These are phyloP conservation scores for Aquilaria yunnanensis DNA, from an alignment of 345 rosid species.

Conservation along the genomic window DNA sequence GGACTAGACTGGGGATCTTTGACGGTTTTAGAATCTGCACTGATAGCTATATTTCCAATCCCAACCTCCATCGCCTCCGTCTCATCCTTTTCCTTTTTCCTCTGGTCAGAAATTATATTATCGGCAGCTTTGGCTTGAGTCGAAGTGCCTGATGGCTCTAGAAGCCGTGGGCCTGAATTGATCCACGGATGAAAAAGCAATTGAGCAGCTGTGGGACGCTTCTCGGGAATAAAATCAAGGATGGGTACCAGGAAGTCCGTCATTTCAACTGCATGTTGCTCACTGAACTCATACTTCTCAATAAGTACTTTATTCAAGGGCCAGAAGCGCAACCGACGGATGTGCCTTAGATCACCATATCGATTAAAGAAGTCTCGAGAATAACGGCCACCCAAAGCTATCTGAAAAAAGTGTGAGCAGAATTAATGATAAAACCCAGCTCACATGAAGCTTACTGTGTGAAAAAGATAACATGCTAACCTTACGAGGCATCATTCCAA, in stretches of 20 bases:
- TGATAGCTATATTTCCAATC: constrained; percentile 51
- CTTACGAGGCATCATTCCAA: constrained; percentile 86
- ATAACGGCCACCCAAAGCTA: constrained; percentile 68
- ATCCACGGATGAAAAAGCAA: constrained; percentile 69
- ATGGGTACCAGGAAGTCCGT: constrained; percentile 52
- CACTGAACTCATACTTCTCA: constrained; percentile 60
- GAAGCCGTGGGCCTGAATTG: constrained; percentile 32
- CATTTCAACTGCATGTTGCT: constrained; percentile 53
- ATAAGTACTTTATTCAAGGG: constrained; percentile 56
- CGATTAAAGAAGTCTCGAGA: constrained; percentile 67
- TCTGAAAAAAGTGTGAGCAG: constrained; percentile 20
- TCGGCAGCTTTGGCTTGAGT: constrained; percentile 24
- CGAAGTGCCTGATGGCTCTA: constrained; percentile 35
- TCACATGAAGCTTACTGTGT: neutral
- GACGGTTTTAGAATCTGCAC: constrained; percentile 27
- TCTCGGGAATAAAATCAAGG: constrained; percentile 69
- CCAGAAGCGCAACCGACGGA: constrained; percentile 65
- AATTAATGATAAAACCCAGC: too few relatives aligned
- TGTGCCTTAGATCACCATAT: constrained; percentile 67
- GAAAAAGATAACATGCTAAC: constrained; percentile 26
- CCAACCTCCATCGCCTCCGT: constrained; percentile 57
- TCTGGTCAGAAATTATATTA: constrained; percentile 18
- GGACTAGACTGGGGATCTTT: constrained; percentile 27
- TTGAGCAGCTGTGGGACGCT: constrained; percentile 61
- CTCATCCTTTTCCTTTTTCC: constrained; percentile 39